phyloP scores from a whole-genome alignment of 192 early-diverging fungal species.

The Coemansia sp. region DNA sequence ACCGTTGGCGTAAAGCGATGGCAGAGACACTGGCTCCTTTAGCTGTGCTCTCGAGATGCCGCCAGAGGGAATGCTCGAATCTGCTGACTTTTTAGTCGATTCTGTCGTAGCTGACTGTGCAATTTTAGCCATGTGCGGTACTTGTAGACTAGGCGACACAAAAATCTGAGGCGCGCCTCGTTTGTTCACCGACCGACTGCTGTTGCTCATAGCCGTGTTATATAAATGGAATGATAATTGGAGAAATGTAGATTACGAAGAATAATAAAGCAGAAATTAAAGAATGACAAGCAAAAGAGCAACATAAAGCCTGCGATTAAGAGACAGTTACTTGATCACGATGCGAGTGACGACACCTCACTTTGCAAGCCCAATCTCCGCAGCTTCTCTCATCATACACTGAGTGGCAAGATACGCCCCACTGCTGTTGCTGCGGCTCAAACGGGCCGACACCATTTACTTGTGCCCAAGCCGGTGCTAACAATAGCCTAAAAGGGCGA shows the following conservation, averaged over 20 bases:
- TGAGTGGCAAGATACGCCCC: no score
- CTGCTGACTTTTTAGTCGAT: slow-evolving; percentile 5
- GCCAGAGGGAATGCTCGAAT: slow-evolving; percentile 8
- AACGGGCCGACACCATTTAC: no score
- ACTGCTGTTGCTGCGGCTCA: no score
- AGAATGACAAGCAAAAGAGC: neutral
- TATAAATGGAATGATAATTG: neutral
- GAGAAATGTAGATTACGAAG: neutral
- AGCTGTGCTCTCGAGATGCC: slow-evolving; percentile 35
- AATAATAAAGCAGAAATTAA: neutral
- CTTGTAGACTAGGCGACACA: slow-evolving; percentile 22
- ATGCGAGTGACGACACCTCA: no score
- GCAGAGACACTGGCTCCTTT: slow-evolving; percentile 3
- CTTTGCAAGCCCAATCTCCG: neutral
- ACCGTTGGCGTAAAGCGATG: slow-evolving; percentile 17
- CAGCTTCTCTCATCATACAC: neutral
- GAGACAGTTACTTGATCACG: neutral
- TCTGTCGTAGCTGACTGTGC: slow-evolving; percentile 2
- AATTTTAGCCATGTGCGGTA: slow-evolving; percentile 31
- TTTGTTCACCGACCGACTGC: neutral
- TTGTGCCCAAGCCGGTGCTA: no score
- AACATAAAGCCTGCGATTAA: neutral
- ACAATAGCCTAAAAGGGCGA: no score
- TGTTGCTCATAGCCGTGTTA: neutral
- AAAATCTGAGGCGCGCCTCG: slow-evolving; percentile 26